Percentiles rank a stretch among this genome's conserved stretches.
Conservation (phyloP, 2,329 filamentous ascomycete genomes). For the Onygenales sp. region DNA sequence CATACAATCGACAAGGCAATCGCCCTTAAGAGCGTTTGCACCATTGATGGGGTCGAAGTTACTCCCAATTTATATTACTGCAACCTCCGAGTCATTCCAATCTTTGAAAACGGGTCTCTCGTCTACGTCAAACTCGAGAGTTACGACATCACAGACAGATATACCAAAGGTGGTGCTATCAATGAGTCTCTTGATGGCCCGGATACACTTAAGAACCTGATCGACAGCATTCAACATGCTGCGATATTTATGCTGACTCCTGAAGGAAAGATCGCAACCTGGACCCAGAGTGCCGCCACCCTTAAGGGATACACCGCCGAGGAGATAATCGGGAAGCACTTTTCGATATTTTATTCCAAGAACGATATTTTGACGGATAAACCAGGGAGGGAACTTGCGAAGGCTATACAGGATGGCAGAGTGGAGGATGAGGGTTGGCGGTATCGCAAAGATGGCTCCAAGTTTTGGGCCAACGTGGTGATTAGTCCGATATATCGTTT, state of each 20-base stretch:
- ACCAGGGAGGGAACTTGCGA: slow-evolving; percentile 42
- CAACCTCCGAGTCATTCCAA: slow-evolving; percentile 32
- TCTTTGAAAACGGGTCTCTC: slow-evolving; percentile 30
- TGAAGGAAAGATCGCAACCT: slow-evolving; percentile 46
- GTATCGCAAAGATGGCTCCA: slow-evolving; percentile 47
- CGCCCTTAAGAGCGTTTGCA: slow-evolving; percentile 24
- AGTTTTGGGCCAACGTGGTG: slow-evolving; percentile 53
- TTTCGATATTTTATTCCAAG: slow-evolving; percentile 47
- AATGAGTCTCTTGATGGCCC: slow-evolving; percentile 39
- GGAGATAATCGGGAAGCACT: slow-evolving; percentile 50
- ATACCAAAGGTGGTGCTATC: slow-evolving; percentile 10
- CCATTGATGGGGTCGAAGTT: slow-evolving; percentile 22
- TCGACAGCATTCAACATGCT: slow-evolving; percentile 53
- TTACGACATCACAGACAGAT: slow-evolving; percentile 27
- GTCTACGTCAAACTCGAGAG: slow-evolving; percentile 36
- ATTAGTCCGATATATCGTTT: slow-evolving; percentile 48
- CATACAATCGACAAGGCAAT: slow-evolving; percentile 30
- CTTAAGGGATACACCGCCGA: slow-evolving; percentile 47
- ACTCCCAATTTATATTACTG: slow-evolving; percentile 16
- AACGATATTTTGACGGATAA: slow-evolving; percentile 43
- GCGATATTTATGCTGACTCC: slow-evolving; percentile 55
- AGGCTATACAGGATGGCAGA: slow-evolving; percentile 46
- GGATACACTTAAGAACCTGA: slow-evolving; percentile 51
- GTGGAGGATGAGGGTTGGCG: slow-evolving; percentile 54
- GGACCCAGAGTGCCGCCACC: slow-evolving; percentile 48